A percentile compares a stretch with the other conserved stretches of the same genome.
These are phyloP conservation scores for Xylaria longipes DNA, from an alignment of 495 filamentous ascomycete genomes.

Conservation along the genomic window DNA sequence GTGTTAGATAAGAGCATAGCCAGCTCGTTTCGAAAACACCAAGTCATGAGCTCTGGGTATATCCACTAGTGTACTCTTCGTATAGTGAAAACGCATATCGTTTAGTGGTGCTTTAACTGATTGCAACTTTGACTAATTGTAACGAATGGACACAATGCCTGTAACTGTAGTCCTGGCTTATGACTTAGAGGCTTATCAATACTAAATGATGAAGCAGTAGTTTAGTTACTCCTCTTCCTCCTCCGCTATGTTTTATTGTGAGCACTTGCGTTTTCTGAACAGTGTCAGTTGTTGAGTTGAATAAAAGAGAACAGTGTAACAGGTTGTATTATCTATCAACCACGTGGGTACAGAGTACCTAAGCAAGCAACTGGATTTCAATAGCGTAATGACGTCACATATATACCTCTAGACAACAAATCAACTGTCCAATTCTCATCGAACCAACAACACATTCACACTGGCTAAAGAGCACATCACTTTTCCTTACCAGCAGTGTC, in stretches of 20 bases:
- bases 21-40: neutral
- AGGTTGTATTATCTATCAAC: neutral
- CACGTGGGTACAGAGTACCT: too few relatives aligned
- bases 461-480: neutral
- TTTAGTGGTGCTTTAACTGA: neutral
- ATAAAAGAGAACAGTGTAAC: neutral
- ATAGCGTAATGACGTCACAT: conserved; percentile 9
- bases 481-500: too few relatives aligned
- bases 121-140: too few relatives aligned
- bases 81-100: neutral
- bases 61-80: neutral
- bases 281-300: neutral
- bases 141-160: too few relatives aligned
- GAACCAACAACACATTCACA: neutral
- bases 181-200: neutral
- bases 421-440: neutral
- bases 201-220: too few relatives aligned
- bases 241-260: neutral
- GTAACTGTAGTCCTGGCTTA: neutral
- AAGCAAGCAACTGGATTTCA: conserved; percentile 10
- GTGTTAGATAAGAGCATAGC: conserved; percentile 29
- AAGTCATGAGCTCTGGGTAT: neutral
- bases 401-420: neutral
- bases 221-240: neutral
- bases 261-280: neutral